Conservation (phyloP, 768 basidiomycete species). For the Tricholoma hemisulphureum region DNA sequence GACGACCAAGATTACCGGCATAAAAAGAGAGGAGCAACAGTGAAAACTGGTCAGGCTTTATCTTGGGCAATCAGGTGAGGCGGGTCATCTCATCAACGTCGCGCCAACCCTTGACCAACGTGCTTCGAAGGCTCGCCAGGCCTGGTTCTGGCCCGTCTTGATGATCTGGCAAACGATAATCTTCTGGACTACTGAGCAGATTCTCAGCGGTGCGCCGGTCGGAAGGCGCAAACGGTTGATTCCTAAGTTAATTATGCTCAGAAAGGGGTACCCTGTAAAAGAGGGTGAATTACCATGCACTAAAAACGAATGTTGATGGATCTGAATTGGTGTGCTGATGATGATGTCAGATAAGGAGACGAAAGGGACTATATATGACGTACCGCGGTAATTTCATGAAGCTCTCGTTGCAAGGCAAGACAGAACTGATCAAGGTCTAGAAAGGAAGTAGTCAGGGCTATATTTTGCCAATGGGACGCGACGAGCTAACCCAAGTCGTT, state of each 20-base stretch:
- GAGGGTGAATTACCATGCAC: slow-evolving; percentile 31
- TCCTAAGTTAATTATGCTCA: slow-evolving; percentile 28
- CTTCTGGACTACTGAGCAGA: slow-evolving; percentile 37
- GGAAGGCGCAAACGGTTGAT: slow-evolving; percentile 70
- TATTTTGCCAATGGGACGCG: not conserved
- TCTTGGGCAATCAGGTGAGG: too few species aligned
- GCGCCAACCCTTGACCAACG: slow-evolving; percentile 19
- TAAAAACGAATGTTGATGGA: slow-evolving; percentile 54
- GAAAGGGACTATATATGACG: slow-evolving; percentile 22
- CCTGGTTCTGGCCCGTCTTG: slow-evolving; percentile 14
- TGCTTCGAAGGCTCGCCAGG: slow-evolving; percentile 16
- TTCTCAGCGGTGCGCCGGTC: slow-evolving; percentile 58
- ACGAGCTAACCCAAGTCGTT: slow-evolving; percentile 56
- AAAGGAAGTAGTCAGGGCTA: slow-evolving; percentile 10
- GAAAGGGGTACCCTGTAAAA: not conserved
- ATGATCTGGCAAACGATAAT: slow-evolving; percentile 31
- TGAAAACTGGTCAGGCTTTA: too few species aligned
- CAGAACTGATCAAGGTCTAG: slow-evolving; percentile 68
- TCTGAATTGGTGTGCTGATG: slow-evolving; percentile 53
- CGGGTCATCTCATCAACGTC: slow-evolving; percentile 16
- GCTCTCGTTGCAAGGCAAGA: slow-evolving; percentile 60
- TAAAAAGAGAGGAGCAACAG: too few species aligned
- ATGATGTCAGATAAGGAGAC: slow-evolving; percentile 3
- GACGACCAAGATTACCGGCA: too few species aligned
- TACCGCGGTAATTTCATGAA: slow-evolving; percentile 72